These are phyloP conservation scores for Polyporus arcularius DNA, from an alignment of 768 basidiomycete species.

Conservation along the genomic window DNA sequence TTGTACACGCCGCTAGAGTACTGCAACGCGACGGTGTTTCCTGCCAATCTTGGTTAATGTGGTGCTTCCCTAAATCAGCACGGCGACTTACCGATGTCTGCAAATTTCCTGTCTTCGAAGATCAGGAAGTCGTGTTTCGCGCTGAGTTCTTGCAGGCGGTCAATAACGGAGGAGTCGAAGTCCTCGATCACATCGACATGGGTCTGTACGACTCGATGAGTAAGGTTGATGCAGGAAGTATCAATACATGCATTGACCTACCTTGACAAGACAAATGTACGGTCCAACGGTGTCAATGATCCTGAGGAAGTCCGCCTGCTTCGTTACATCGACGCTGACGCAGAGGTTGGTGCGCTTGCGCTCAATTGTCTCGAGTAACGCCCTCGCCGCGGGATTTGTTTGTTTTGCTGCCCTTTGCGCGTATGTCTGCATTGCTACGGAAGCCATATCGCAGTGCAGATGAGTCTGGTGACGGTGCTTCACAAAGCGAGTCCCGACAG, in stretches of 20 bases:
- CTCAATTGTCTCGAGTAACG: constrained; percentile 79
- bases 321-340: constrained; percentile 94
- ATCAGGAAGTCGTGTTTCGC: constrained; percentile 89
- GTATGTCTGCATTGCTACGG: constrained; percentile 54
- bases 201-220: constrained; percentile 58
- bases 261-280: constrained; percentile 94
- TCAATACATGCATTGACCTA: constrained; percentile 31
- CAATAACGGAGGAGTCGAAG: constrained; percentile 73
- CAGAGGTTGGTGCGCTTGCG: constrained; percentile 91
- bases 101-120: constrained; percentile 98
- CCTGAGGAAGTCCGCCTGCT: constrained; percentile 70
- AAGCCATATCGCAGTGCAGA: constrained; percentile 33
- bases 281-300: constrained; percentile 90
- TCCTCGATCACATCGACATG: constrained; percentile 96
- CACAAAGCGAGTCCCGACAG: no score
- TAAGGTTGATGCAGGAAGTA: constrained; percentile 24
- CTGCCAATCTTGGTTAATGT: constrained; percentile 41
- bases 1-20: constrained; percentile 92
- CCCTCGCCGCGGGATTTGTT: constrained; percentile 74
- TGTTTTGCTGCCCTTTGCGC: constrained; percentile 57
- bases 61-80: neutral
- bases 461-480: neutral
- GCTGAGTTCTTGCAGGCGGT: constrained; percentile 68
- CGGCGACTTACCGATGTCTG: constrained; percentile 81
- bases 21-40: constrained; percentile 94